Percentiles rank a stretch among this genome's conserved stretches.
These are phyloP conservation scores for Lentinula aciculospora DNA, from an alignment of 768 basidiomycete species.

Conservation along the genomic window DNA sequence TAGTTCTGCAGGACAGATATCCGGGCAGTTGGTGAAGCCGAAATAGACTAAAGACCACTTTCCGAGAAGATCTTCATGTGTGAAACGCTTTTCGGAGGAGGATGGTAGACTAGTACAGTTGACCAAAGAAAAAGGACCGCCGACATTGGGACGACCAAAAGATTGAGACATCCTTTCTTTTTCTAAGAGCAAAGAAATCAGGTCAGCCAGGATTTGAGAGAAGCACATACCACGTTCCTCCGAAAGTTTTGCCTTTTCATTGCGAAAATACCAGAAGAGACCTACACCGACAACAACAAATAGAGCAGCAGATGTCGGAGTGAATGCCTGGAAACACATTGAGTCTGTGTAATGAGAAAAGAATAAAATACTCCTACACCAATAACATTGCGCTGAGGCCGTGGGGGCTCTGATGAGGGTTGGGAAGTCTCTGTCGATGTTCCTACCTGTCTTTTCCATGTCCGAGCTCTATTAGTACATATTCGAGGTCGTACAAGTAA, in stretches of 20 bases:
- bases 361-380: conserved; percentile 10
- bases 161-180: conserved; percentile 68
- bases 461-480: neutral
- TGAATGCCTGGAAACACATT: conserved; percentile 70
- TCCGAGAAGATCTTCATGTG: conserved; percentile 78
- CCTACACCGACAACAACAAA: conserved; percentile 82
- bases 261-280: conserved; percentile 82
- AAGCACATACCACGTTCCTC: conserved; percentile 65
- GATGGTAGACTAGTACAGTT: conserved; percentile 27
- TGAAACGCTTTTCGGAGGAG: conserved; percentile 36
- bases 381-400: conserved; percentile 11
- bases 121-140: conserved; percentile 81
- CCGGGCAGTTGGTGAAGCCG: conserved; percentile 99
- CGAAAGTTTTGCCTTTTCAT: conserved; percentile 75
- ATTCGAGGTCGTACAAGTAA: neutral
- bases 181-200: conserved; percentile 35
- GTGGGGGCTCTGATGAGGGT: neutral
- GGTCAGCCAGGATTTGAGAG: neutral
- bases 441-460: neutral
- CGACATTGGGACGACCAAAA: conserved; percentile 83
- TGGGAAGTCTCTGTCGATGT: neutral
- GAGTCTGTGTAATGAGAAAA: neutral
- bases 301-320: conserved; percentile 74
- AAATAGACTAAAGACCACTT: conserved; percentile 94
- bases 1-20: conserved; percentile 96